Conservation (phyloP, 2,329 filamentous ascomycete genomes). For the Aspergillus novofumigatus region DNA sequence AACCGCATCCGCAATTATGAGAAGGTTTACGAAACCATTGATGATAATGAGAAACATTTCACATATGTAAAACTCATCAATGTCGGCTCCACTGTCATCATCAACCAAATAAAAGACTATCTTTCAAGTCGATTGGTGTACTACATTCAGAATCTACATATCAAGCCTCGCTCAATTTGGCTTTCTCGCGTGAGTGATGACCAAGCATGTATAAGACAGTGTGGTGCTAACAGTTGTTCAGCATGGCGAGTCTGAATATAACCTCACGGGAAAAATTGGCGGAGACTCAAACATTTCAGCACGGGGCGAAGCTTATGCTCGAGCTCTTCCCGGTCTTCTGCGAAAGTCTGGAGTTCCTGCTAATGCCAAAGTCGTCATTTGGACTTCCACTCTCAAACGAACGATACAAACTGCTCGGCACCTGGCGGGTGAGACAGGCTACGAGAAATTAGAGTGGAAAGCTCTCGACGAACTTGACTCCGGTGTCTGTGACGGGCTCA, state of each 20-base stretch:
- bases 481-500: slow-evolving; percentile 93
- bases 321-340: slow-evolving; percentile 77
- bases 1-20: slow-evolving; percentile 96
- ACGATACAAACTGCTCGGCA: slow-evolving; percentile 89
- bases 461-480: slow-evolving; percentile 95
- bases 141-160: slow-evolving; percentile 97
- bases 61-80: slow-evolving; percentile 98
- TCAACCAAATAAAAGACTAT: slow-evolving; percentile 96
- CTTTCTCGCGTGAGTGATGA: slow-evolving; percentile 71
- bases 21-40: slow-evolving; percentile 91
- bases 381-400: slow-evolving; percentile 72
- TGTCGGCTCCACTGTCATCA: slow-evolving; percentile 91
- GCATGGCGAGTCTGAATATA: slow-evolving; percentile 94
- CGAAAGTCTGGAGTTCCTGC: slow-evolving; percentile 76
- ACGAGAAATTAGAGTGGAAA: slow-evolving; percentile 98
- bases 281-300: slow-evolving; percentile 84
- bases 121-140: slow-evolving; percentile 94
- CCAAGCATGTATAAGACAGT: background rate
- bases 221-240: slow-evolving; percentile 35
- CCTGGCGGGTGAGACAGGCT: slow-evolving; percentile 63
- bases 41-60: slow-evolving; percentile 78
- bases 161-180: slow-evolving; percentile 95
- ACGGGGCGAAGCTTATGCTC: slow-evolving; percentile 82
- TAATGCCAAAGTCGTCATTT: slow-evolving; percentile 62
- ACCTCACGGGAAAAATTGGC: slow-evolving; percentile 84